Evolutionary conservation across 2,329 filamentous ascomycete species (phyloP).

Genomic region (Blastomyces silverae): DNA sequence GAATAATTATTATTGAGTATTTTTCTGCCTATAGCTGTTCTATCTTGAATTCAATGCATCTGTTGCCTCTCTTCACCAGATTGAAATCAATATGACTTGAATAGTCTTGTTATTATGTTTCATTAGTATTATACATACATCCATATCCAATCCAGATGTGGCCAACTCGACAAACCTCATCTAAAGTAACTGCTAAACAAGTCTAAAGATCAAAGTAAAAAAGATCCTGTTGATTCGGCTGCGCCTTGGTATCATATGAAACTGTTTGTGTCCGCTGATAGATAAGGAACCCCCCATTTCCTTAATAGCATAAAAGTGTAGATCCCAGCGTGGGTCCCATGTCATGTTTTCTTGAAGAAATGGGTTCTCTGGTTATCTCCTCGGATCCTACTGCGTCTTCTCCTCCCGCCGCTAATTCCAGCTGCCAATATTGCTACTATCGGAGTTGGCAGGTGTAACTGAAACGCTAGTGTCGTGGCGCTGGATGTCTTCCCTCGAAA

Average conservation of each 20-base stretch:
- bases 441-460: neutral
- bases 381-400: neutral
- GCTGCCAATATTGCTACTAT: neutral
- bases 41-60: too few relatives aligned
- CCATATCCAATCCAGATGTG: neutral
- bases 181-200: neutral
- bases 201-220: neutral
- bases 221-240: neutral
- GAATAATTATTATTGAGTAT: too few relatives aligned
- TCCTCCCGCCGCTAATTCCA: neutral
- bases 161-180: neutral
- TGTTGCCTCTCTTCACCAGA: too few relatives aligned
- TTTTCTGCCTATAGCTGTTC: too few relatives aligned
- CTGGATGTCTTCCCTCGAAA: neutral
- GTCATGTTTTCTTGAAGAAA: neutral
- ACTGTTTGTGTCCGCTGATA: neutral
- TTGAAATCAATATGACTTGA: too few relatives aligned
- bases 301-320: neutral
- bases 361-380: neutral
- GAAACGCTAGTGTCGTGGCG: neutral
- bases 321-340: neutral
- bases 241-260: neutral
- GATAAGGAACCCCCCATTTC: neutral
- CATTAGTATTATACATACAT: conserved; percentile 1
- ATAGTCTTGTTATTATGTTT: neutral